Percentiles rank a stretch among this genome's conserved stretches.
These are phyloP conservation scores for Phascolomyces articulosus DNA, from an alignment of 371 early-diverging fungal genomes.

Conservation along the genomic window DNA sequence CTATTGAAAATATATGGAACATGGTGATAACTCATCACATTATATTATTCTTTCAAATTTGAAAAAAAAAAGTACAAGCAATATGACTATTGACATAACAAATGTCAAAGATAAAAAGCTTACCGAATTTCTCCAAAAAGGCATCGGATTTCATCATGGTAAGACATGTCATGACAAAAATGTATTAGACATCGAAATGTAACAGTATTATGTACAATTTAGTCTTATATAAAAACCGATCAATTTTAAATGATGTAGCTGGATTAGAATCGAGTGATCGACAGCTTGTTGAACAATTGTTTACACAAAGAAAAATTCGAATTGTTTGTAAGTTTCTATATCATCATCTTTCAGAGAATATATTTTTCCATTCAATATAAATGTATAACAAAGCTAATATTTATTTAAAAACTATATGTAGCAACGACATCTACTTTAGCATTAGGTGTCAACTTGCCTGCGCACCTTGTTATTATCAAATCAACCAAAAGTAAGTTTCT, in stretches of 20 bases:
- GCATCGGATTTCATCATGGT: slow-evolving; percentile 81
- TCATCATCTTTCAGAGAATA: too few relatives aligned
- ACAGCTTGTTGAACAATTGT: slow-evolving; percentile 64
- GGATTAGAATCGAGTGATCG: slow-evolving; percentile 73
- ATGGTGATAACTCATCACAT: not conserved
- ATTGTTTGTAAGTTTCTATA: slow-evolving; percentile 80
- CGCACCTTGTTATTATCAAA: slow-evolving; percentile 88
- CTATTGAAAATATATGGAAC: too few relatives aligned
- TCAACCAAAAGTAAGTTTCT: slow-evolving; percentile 47
- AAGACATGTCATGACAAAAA: not conserved
- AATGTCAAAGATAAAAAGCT: slow-evolving; percentile 36
- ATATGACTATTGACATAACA: not conserved
- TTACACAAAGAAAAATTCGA: slow-evolving; percentile 56
- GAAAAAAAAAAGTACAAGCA: not conserved
- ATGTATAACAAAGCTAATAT: too few relatives aligned
- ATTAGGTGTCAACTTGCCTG: slow-evolving; percentile 95
- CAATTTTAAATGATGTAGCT: too few relatives aligned
- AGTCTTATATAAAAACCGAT: not conserved
- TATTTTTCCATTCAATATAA: too few relatives aligned
- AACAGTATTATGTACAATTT: not conserved
- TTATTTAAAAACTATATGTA: slow-evolving; percentile 17
- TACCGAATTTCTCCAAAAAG: slow-evolving; percentile 47
- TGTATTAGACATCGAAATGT: too few relatives aligned
- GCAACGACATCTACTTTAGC: slow-evolving; percentile 90
- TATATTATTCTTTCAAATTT: not conserved